Evolutionary conservation across 495 filamentous ascomycete genomes (phyloP).

Genomic region (Geopyxis carbonaria): DNA sequence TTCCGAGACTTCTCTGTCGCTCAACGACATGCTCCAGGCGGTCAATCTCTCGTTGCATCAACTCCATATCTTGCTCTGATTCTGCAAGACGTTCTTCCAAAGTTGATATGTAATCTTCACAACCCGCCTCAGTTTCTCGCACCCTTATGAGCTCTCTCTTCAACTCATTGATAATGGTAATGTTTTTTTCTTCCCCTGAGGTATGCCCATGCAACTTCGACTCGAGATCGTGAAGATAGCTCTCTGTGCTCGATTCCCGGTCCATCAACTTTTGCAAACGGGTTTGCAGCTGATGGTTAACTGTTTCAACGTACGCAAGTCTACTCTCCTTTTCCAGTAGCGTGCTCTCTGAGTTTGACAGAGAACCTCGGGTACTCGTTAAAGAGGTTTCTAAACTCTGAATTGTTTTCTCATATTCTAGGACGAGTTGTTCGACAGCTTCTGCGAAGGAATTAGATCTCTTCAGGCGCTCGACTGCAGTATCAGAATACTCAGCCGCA

Average conservation of each 20-base stretch:
- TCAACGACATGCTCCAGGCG: conserved; percentile 89
- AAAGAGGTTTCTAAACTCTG: conserved; percentile 83
- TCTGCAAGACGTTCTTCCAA: conserved; percentile 92
- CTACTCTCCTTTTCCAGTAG: conserved; percentile 87
- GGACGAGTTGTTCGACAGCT: conserved; percentile 84
- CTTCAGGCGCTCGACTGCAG: conserved; percentile 74
- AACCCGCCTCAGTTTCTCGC: conserved; percentile 72
- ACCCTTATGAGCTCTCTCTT: conserved; percentile 81
- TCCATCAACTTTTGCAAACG: conserved; percentile 80
- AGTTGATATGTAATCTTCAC: conserved; percentile 93
- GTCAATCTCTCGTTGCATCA: conserved; percentile 93
- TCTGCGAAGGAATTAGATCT: conserved; percentile 88
- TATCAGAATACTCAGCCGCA: conserved; percentile 47
- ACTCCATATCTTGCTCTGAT: conserved; percentile 83
- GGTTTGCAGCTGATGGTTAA: conserved; percentile 74
- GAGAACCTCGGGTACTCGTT: conserved; percentile 67
- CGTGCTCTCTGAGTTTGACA: conserved; percentile 67
- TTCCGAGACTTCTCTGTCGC: conserved; percentile 84
- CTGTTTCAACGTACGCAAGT: conserved; percentile 76
- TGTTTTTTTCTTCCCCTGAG: conserved; percentile 82
- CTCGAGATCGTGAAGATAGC: conserved; percentile 82
- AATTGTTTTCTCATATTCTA: conserved; percentile 98
- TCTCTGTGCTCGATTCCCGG: conserved; percentile 73
- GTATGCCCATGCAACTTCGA: conserved; percentile 74
- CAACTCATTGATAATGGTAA: conserved; percentile 65